A percentile compares a stretch with the other conserved stretches of the same genome.
These are phyloP conservation scores for Colletotrichum shisoi DNA, from an alignment of 2,329 filamentous ascomycete species.

Conservation along the genomic window DNA sequence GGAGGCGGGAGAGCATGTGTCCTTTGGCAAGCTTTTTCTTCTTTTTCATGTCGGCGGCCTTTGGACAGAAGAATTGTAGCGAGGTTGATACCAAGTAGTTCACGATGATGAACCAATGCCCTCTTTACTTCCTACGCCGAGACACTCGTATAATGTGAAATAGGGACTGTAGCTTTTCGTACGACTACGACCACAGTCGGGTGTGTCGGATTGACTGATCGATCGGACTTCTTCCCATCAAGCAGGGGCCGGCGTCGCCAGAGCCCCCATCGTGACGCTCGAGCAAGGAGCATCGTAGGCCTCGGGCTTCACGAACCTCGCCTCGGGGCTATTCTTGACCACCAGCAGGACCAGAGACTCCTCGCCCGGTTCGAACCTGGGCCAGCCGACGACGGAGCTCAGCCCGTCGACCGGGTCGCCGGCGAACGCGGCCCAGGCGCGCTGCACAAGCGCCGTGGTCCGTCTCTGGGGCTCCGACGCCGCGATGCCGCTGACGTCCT, in stretches of 20 bases:
- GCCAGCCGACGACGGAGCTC: conserved; percentile 49
- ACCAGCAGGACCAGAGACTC: conserved; percentile 45
- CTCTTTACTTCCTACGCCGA: too few species aligned
- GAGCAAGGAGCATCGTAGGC: conserved; percentile 43
- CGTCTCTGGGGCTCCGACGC: conserved; percentile 45
- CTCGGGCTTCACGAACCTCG: conserved; percentile 42
- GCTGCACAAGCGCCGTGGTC: conserved; percentile 51
- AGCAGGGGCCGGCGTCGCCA: conserved; percentile 29
- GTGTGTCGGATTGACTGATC: too few species aligned
- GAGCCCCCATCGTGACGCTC: conserved; percentile 42
- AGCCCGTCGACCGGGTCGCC: conserved; percentile 50
- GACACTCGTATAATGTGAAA: too few species aligned
- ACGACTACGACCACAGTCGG: too few species aligned
- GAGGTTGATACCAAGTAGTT: neutral
- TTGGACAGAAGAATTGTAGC: neutral
- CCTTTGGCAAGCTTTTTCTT: neutral
- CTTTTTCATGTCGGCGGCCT: too few species aligned
- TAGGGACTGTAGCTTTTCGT: too few species aligned
- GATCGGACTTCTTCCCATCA: neutral
- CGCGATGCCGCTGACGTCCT: conserved; percentile 51
- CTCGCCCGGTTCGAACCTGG: conserved; percentile 44
- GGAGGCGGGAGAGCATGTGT: neutral
- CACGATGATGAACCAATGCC: neutral
- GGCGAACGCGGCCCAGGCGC: conserved; percentile 53
- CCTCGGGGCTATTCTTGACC: conserved; percentile 41